A percentile compares a stretch with the other conserved stretches of the same genome.
Evolutionary conservation across 177 flowering plant genomes (phyloP).

Genomic region (Vitis hybrid): DNA sequence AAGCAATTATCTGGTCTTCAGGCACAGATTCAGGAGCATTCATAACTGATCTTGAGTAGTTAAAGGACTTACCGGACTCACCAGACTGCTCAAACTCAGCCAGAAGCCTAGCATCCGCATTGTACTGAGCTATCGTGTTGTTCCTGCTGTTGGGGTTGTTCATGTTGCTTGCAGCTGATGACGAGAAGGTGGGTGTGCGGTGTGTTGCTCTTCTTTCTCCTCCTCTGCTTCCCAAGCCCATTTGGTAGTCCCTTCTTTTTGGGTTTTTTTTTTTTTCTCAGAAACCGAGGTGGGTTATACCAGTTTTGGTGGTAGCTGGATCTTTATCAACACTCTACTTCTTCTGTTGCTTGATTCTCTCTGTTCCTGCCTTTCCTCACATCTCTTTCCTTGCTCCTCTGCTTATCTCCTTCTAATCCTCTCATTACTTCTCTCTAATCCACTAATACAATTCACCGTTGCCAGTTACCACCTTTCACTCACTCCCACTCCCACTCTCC

Average conservation of each 20-base stretch:
- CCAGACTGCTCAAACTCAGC: conserved; percentile 59
- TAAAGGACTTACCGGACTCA: conserved; percentile 53
- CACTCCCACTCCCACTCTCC: too few species aligned
- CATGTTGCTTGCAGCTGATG: conserved; percentile 34
- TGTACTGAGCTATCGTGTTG: conserved; percentile 41
- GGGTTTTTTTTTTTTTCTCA: background rate
- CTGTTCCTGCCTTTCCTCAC: too few species aligned
- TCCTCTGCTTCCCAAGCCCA: conserved; percentile 14
- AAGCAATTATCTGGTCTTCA: conserved; percentile 54
- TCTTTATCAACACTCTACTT: background rate
- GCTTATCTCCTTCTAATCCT: too few species aligned
- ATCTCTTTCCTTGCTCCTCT: too few species aligned
- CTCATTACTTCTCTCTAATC: too few species aligned
- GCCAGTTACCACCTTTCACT: too few species aligned
- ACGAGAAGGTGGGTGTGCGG: conserved; percentile 6
- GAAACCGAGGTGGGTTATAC: background rate
- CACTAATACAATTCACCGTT: too few species aligned
- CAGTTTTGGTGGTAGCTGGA: background rate
- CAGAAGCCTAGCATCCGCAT: conserved; percentile 50
- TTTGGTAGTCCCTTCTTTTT: background rate
- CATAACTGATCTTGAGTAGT: conserved; percentile 48
- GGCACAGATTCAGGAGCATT: conserved; percentile 30
- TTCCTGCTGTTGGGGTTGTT: conserved; percentile 15
- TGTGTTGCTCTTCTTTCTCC: conserved; percentile 10
- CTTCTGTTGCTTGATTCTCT: too few species aligned